These are phyloP conservation scores for Physcomitrellopsis africana DNA, from an alignment of 225 moss, liverwort and hornwort genomes.

Conservation along the genomic window DNA sequence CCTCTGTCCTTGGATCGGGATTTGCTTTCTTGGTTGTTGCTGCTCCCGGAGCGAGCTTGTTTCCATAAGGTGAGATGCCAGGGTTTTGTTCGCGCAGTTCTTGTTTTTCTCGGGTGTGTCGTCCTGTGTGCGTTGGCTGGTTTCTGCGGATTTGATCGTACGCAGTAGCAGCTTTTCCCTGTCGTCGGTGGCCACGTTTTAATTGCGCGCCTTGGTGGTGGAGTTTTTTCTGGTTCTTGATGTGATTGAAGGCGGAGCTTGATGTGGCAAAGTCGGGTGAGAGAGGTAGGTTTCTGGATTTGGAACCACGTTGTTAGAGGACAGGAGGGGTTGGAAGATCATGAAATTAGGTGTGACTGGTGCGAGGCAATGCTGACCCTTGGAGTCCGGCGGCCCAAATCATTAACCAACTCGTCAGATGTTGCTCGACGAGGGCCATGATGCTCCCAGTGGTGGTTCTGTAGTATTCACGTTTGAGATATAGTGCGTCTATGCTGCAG, in stretches of 20 bases:
- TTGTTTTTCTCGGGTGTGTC: background rate
- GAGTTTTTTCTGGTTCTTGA: background rate
- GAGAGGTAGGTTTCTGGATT: background rate
- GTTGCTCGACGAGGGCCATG: no score
- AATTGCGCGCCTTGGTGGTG: background rate
- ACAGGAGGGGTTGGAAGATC: accelerated
- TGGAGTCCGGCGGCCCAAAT: background rate
- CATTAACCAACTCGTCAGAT: background rate
- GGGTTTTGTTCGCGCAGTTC: background rate
- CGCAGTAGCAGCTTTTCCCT: accelerated
- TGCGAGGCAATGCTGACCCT: background rate
- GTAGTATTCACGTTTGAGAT: background rate
- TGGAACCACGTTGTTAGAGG: background rate
- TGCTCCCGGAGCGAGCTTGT: background rate
- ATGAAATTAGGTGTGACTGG: slow-evolving; percentile 1
- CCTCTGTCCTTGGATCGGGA: background rate
- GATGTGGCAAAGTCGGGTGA: background rate
- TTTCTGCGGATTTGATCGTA: background rate
- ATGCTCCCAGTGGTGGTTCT: background rate
- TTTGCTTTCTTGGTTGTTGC: background rate
- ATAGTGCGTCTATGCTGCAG: background rate
- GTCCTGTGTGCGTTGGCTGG: no score
- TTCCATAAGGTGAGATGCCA: background rate
- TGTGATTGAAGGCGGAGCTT: background rate
- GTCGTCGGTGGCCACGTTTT: background rate